Percentiles rank a stretch among this genome's conserved stretches.
phyloP scores from a whole-genome alignment of 2,329 filamentous ascomycete species.

The Pleochaeta shiraiana region DNA sequence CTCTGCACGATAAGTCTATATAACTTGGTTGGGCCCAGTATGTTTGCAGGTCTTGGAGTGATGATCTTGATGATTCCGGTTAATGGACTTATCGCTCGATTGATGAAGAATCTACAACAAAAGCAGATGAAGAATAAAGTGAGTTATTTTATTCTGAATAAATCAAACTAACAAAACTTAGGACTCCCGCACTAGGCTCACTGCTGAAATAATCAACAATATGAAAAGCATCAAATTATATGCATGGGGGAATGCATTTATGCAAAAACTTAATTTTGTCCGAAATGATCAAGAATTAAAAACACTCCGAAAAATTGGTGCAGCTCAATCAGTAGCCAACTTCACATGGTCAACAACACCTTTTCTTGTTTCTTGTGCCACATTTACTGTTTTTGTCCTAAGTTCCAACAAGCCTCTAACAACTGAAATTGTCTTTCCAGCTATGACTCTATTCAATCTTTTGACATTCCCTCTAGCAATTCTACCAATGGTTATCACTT shows the following conservation, averaged over 20 bases:
- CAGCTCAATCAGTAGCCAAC: constrained; percentile 81
- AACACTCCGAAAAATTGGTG: constrained; percentile 89
- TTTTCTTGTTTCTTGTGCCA: constrained; percentile 92
- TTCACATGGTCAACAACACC: constrained; percentile 98
- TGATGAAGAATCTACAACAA: constrained; percentile 92
- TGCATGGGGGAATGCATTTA: constrained; percentile 92
- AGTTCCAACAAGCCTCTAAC: constrained; percentile 63
- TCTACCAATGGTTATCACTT: constrained; percentile 92
- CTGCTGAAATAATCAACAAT: constrained; percentile 96
- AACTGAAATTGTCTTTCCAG: constrained; percentile 91
- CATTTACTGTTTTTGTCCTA: constrained; percentile 84
- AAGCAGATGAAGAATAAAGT: constrained; percentile 95
- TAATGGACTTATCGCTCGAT: constrained; percentile 73
- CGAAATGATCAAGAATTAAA: constrained; percentile 91
- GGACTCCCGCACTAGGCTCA: constrained; percentile 73
- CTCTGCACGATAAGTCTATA: constrained; percentile 95
- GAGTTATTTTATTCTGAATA: not conserved
- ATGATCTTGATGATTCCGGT: constrained; percentile 98
- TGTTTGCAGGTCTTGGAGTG: constrained; percentile 83
- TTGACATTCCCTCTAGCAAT: constrained; percentile 88
- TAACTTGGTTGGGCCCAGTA: constrained; percentile 80
- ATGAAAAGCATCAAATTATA: constrained; percentile 99
- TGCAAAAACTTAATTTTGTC: constrained; percentile 91
- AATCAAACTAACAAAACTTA: constrained; percentile 4
- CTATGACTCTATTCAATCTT: constrained; percentile 81